Evolutionary conservation across 2,329 filamentous ascomycete species (phyloP), one percentile per base, ranked within the genome.

Genomic region (Penicillium sp.): DNA sequence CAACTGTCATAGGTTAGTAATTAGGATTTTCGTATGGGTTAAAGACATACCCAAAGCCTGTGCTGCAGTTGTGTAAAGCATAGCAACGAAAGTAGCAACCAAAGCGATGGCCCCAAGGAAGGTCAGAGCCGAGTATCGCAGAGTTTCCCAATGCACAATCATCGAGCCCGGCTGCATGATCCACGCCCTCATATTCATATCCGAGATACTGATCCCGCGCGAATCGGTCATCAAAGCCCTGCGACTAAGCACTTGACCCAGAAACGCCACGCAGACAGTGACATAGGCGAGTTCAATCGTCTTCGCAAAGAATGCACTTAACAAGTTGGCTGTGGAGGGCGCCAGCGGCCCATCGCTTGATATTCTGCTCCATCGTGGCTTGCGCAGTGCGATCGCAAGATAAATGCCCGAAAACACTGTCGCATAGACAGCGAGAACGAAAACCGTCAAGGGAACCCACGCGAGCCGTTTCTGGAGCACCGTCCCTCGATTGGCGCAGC

Each of bases 171-270:
- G 88, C 70, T 88, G 84, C 74, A 86, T 83, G 18, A 88, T 81
- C 89, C 89, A 93, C 41, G 82, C 82, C 44, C 89, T 81, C 88
- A 93, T 91, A 14, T 82, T 87, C 76, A 92, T 83, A 65, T 93
- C 89, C 0, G 89, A 86, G 14, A 93, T 79, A 0, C 85, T 90
- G 54, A 92, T 81, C 2, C 89, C 89, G 3, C 77, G 74, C 0
- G 84, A 81, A 8, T 79, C 76, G 50, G 79, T 81, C 22, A 81
- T 79, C 51, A 90, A 81, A 0, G 89, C 87, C 50, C 87, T 77
- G 18, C 88, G 80, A n/a, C 84, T 90, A 14, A 93, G 73, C 0
- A 88, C 82, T 67, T 94, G 90, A 0, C 90, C 90, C 0, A 92
- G 68, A 50, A 89, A 89, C 0, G 87, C 82, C 1, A 92, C 87